Evolutionary conservation across 2,329 filamentous ascomycete genomes (phyloP), one percentile per base, ranked within the genome.

Genomic region (Orbilia quercus): DNA sequence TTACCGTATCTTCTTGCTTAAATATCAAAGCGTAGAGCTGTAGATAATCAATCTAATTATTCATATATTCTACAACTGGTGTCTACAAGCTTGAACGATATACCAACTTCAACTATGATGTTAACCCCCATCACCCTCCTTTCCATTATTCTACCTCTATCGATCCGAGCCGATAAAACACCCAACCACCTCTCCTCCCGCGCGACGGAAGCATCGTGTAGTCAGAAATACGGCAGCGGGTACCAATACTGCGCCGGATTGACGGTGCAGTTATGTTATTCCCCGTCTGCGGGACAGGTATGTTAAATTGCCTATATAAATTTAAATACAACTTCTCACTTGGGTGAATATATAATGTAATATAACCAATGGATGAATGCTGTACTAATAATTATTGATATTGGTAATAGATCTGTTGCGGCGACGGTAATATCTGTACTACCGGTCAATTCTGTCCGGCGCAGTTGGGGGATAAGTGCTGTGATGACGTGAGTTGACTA

Each of bases 391-490:
- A 31, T 20, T 20, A 12, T 16, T 47, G 12, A 47, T 2, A 23
- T 9, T 9, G 7, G 20, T 47, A 6, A 2, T 20, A 47, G 44
- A 47, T 47, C 12, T 47, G 44, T 16, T 47, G 44, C 44, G 44
- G 44, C 9, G 44, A 47, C 16, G 44, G 44, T 16, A 47, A 47
- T 23, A 47, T 47, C 20, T 47, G 44, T 47, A 47, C 3, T 12
- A 47, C 44, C 44, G 20, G 12, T 18, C 9, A 47, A 47, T 47
- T 47, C 16, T 47, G 44, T 12, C 44, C 44, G 2, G 9, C 44
- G 6, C 44, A 47, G 12, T 47, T 47, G 44, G 44, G 44, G 18
- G 44, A 47, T 47, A 47, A 47, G 44, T 47, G 44, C 22, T 47
- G 44, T 23, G 9, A 7, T 22, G 20, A 47, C 5, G 44, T 47